Evolutionary conservation across 2,329 filamentous ascomycete species (phyloP), one percentile per base, ranked within the genome.

Genomic region (Ampelomyces quisqualis): DNA sequence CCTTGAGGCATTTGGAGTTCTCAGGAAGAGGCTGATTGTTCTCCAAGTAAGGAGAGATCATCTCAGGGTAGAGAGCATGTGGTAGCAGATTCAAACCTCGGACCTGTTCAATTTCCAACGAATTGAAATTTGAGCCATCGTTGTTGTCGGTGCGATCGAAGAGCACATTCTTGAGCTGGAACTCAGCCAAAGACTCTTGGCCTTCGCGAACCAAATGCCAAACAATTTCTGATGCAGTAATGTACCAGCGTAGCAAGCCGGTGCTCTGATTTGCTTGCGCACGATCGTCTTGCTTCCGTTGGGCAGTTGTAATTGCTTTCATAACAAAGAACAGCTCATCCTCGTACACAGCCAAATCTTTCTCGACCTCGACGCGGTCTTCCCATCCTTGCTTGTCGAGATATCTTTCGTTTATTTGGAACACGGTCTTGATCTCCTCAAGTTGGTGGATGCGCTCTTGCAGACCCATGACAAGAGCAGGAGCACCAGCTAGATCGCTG

Each of bases 301-400:
- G 93, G 4, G 91, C 94, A 2, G 90, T 94, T 1, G 93, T 98
- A 64, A 98, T 98, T 26, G 93, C 94, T 61, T 98, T 97, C 93
- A 98, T 97, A 75, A 98, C 87, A 72, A 98, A 98, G 77, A 98
- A 99, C 7, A 99, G 72, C 68, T 99, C 94, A 59, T 98, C 93
- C 66, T 97, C 93, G 60, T 89, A 96, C 14, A 82, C 82, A 7
- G 88, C 81, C 35, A 98, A 74, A 63, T 98, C 93, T 36, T 87
- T 85, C 63, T 98, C 93, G 29, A 99, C 78, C n/a, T 84, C 73
- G 44, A 96, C 76, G 22, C 90, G 82, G 63, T 97, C 91, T 62
- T 93, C 83, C 90, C 91, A 97, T 10, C 90, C 90, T 60, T 87
- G 82, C 58, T 84, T 84, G 67, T 97, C 91, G 18, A 98, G 77